These are phyloP conservation scores for Penicillium thymicola DNA, from an alignment of 2,329 filamentous ascomycete species.

Conservation along the genomic window DNA sequence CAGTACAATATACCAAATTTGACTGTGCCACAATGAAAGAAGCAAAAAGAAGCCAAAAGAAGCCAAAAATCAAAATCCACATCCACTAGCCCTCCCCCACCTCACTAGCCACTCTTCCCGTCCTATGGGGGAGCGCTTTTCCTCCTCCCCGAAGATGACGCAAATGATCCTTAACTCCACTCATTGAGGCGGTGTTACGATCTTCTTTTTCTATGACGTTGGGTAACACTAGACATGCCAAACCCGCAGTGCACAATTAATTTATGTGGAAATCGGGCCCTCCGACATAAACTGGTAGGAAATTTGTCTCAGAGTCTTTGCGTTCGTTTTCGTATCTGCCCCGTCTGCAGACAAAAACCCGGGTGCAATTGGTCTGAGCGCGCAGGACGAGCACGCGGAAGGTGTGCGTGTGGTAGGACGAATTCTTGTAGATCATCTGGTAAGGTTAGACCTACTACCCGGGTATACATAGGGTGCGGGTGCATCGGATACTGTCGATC, in stretches of 20 bases:
- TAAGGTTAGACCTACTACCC: background rate
- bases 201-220: background rate
- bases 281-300: background rate
- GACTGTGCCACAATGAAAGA: background rate
- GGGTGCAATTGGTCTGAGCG: background rate
- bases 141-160: slow-evolving; percentile 6
- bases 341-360: background rate
- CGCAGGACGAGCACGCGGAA: background rate
- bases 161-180: background rate
- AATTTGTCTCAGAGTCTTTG: background rate
- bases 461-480: background rate
- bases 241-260: background rate
- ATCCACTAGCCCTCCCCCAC: background rate
- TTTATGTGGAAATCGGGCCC: background rate
- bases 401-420: background rate
- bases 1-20: background rate
- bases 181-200: slow-evolving; percentile 7
- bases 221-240: background rate
- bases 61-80: background rate
- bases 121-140: background rate
- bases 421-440: background rate
- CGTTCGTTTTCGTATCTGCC: background rate
- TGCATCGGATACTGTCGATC: background rate
- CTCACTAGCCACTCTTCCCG: slow-evolving; percentile 3
- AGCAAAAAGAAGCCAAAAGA: background rate